Conservation (phyloP, 2,329 filamentous ascomycete genomes). For the Calonectria henricotiae region DNA sequence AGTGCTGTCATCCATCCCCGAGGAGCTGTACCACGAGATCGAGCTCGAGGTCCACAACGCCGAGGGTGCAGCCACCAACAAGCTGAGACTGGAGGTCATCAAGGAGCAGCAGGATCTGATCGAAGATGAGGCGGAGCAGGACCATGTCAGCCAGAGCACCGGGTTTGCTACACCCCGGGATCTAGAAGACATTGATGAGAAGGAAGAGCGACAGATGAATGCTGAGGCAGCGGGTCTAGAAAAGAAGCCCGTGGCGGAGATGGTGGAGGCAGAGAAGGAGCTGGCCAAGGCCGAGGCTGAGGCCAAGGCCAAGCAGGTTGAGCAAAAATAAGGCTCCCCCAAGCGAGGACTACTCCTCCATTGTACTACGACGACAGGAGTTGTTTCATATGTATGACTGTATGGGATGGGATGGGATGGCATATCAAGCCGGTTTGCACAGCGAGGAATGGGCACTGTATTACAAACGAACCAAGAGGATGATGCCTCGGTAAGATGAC, state of each 20-base stretch:
- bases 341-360: constrained; percentile 35
- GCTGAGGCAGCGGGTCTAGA: constrained; percentile 67
- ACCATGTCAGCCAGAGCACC: constrained; percentile 83
- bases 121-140: constrained; percentile 95
- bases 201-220: constrained; percentile 79
- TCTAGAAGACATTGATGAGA: constrained; percentile 93
- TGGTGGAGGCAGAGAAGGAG: constrained; percentile 71
- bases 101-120: constrained; percentile 99
- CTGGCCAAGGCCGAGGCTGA: constrained; percentile 53
- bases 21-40: constrained; percentile 99
- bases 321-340: constrained; percentile 52
- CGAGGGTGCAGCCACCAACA: constrained; percentile 98
- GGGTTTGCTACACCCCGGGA: constrained; percentile 86
- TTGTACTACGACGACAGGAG: constrained; percentile 50
- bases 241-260: constrained; percentile 69
- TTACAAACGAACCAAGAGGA: constrained; percentile 46
- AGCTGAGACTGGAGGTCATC: constrained; percentile 97
- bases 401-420: constrained; percentile 52
- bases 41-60: constrained; percentile 98
- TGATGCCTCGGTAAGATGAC: constrained; percentile 39
- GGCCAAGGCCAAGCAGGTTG: constrained; percentile 56
- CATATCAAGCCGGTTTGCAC: constrained; percentile 36
- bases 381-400: constrained; percentile 56
- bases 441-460: constrained; percentile 48
- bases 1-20: constrained; percentile 94